Evolutionary conservation across 2,329 filamentous ascomycete species (phyloP).

Genomic region (Botryotinia globosa): DNA sequence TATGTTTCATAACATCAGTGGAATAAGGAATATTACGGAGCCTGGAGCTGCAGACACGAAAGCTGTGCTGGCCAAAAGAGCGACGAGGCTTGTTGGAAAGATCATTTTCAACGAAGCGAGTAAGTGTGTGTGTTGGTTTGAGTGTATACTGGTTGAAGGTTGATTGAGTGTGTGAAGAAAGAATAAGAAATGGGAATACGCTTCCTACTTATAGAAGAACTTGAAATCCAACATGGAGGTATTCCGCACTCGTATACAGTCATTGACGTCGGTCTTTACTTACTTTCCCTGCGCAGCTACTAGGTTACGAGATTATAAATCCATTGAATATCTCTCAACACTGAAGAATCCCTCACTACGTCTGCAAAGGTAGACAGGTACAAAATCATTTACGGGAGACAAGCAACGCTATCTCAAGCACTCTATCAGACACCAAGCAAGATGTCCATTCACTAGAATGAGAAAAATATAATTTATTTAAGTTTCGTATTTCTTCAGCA

Average conservation of each 20-base stretch:
- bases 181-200: neutral
- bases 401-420: neutral
- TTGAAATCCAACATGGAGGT: neutral
- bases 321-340: neutral
- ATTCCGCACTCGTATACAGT: too few species aligned
- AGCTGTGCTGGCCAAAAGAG: neutral
- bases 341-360: neutral
- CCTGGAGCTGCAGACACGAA: neutral
- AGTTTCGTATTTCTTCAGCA: neutral
- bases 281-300: too few species aligned
- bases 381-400: neutral
- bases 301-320: neutral
- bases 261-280: too few species aligned
- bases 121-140: neutral
- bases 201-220: neutral
- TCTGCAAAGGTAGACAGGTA: neutral
- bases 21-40: neutral
- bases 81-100: neutral
- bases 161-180: neutral
- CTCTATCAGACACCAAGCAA: neutral
- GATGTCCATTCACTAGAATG: neutral
- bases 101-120: neutral
- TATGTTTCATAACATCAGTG: rapidly evolving
- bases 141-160: neutral
- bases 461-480: neutral